Evolutionary conservation across 805 yeast species (phyloP), one percentile per base, ranked within the genome.

Genomic region (Candida taoyuanica): DNA sequence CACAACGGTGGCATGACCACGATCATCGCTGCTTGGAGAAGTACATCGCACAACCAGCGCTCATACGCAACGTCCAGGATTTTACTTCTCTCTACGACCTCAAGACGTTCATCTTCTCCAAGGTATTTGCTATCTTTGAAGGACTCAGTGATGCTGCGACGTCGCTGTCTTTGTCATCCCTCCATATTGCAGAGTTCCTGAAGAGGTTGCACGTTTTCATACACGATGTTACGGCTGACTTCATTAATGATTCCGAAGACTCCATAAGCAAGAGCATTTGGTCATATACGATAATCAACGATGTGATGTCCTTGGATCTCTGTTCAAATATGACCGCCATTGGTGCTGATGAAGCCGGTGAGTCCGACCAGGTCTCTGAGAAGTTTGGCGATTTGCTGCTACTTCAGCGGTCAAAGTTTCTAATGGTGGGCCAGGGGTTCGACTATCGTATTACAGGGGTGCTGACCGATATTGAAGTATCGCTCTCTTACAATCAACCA

Each of bases 341-440:
- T 32, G 56, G 48, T 33, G 60, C 29, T 16, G 56, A 37, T 19
- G 55, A 40, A 13, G 51, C 44, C 13, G 48, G 38, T 33, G 60
- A 52, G 29, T 40, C 44, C 50, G 41, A 28, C 39, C 40, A 57
- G 53, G 25, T 55, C 3, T 48, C 56, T 4, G 71, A 74, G 44
- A 63, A 59, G 31, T 56, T 70, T 30, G 84, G 77, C 1, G 78
- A 76, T 31, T 47, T 79, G 15, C 60, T 65, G 26, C 52, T 77
- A 8, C 43, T 69, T 20, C 75, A 74, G 48, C 57, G 84, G 38
- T 64, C 74, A 15, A 62, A 64, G 30, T 44, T 76, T 5, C 48
- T 65, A 3, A 48, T 53, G 2, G 31, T 71, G 4, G 74, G 68
- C 0, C 38, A 40, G 3, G 19, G 38, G 0, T 52, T 49, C 24